phyloP scores from a whole-genome alignment of 2,329 filamentous ascomycete genomes.

The Beauveria brongniartii region DNA sequence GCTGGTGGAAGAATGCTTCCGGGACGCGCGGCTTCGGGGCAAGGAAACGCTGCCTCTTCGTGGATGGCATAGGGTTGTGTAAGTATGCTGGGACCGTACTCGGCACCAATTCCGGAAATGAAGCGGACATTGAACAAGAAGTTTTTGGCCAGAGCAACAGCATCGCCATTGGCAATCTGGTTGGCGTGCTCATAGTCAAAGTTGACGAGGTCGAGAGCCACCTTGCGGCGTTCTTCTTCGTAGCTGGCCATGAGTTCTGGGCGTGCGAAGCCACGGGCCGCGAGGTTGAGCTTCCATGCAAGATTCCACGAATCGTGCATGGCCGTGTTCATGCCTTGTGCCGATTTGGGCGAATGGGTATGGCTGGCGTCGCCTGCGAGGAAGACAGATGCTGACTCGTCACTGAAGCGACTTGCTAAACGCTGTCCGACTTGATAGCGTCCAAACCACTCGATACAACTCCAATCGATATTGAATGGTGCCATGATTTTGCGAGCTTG shows the following conservation, averaged over 20 bases:
- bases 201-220: slow-evolving; percentile 50
- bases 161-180: slow-evolving; percentile 53
- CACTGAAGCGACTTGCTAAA: slow-evolving; percentile 60
- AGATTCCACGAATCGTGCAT: slow-evolving; percentile 57
- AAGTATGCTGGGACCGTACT: slow-evolving; percentile 44
- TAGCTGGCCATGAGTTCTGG: slow-evolving; percentile 51
- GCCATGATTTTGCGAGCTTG: slow-evolving; percentile 54
- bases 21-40: slow-evolving; percentile 30
- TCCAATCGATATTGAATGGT: slow-evolving; percentile 50
- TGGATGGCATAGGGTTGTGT: slow-evolving; percentile 37
- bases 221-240: slow-evolving; percentile 54
- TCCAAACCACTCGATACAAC: slow-evolving; percentile 61
- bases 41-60: slow-evolving; percentile 25
- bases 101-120: slow-evolving; percentile 63
- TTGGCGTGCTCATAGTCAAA: slow-evolving; percentile 52
- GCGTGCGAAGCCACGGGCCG: slow-evolving; percentile 48
- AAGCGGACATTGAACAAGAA: slow-evolving; percentile 65
- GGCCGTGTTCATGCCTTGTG: slow-evolving; percentile 58
- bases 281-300: slow-evolving; percentile 42
- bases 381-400: slow-evolving; percentile 55
- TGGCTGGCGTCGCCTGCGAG: slow-evolving; percentile 64
- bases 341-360: slow-evolving; percentile 64
- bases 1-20: slow-evolving; percentile 56
- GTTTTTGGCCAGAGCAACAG: slow-evolving; percentile 55
- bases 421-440: slow-evolving; percentile 65